Conservation (phyloP, 2,329 filamentous ascomycete species). For the Trichoderma sp. region DNA sequence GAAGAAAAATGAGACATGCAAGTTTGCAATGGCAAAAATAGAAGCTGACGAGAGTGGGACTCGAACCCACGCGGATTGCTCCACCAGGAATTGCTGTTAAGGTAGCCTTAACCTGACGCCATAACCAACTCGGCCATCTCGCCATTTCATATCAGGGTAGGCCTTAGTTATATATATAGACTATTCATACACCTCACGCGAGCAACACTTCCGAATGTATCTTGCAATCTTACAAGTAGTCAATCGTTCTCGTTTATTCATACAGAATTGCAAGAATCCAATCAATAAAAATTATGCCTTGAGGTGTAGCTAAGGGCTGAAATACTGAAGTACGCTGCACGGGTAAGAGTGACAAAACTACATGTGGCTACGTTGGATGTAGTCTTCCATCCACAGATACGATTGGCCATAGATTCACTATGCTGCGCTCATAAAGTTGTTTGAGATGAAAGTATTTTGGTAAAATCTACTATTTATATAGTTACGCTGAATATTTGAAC, state of each 20-base stretch:
- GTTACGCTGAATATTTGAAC: conserved; percentile 37
- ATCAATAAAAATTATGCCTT: not conserved
- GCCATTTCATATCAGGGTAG: not conserved
- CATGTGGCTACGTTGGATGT: too few relatives aligned
- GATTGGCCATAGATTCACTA: too few relatives aligned
- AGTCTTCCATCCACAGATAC: too few relatives aligned
- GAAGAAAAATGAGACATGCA: not conserved
- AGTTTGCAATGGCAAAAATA: not conserved
- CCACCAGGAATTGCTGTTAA: conserved; percentile 28
- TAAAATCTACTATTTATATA: not conserved
- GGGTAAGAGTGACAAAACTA: too few relatives aligned
- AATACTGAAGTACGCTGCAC: not conserved
- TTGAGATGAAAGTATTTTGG: too few relatives aligned
- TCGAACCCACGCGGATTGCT: conserved; percentile 29
- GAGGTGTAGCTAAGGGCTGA: too few relatives aligned
- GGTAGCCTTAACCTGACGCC: conserved; percentile 28
- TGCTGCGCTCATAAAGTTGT: not conserved
- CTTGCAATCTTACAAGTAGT: too few relatives aligned
- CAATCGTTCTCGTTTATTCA: too few relatives aligned
- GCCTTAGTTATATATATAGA: not conserved
- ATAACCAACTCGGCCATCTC: conserved; percentile 28
- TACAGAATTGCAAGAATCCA: too few relatives aligned
- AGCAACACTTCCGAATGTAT: not conserved
- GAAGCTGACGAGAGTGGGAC: conserved; percentile 28
- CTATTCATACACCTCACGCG: not conserved